Conservation (phyloP, 2,329 filamentous ascomycete genomes). For the Pseudogymnoascus sp. region DNA sequence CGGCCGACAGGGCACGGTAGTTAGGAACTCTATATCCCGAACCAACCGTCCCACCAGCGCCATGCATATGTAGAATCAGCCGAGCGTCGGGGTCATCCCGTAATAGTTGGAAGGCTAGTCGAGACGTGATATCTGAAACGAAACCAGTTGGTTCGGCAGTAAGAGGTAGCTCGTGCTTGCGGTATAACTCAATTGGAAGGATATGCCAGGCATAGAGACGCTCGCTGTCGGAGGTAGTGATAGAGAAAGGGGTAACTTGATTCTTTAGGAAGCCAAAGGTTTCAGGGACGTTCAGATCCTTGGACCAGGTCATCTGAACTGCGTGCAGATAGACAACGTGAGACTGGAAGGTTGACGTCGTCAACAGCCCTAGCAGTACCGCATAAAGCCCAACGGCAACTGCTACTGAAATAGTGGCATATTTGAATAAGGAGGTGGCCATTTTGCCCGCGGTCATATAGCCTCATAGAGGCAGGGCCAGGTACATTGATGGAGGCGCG, state of each 20-base stretch:
- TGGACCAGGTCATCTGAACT: slow-evolving; percentile 46
- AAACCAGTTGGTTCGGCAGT: slow-evolving; percentile 33
- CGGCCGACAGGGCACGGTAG: slow-evolving; percentile 46
- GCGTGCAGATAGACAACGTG: slow-evolving; percentile 50
- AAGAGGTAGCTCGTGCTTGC: slow-evolving; percentile 34
- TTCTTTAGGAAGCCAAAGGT: slow-evolving; percentile 41
- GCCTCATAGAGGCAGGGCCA: too few species aligned
- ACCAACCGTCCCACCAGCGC: slow-evolving; percentile 39
- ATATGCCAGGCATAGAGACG: slow-evolving; percentile 42
- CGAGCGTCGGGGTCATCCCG: slow-evolving; percentile 34
- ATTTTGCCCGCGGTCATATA: too few species aligned
- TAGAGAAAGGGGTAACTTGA: slow-evolving; percentile 41
- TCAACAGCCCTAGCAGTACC: slow-evolving; percentile 38
- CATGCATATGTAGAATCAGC: slow-evolving; percentile 39
- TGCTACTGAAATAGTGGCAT: slow-evolving; percentile 21
- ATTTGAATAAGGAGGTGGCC: slow-evolving; percentile 8
- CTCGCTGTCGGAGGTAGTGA: slow-evolving; percentile 34
- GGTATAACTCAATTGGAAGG: slow-evolving; percentile 39
- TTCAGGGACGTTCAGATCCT: slow-evolving; percentile 40
- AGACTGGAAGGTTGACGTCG: slow-evolving; percentile 37
- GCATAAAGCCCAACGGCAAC: slow-evolving; percentile 32
- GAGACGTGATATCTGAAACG: slow-evolving; percentile 27
- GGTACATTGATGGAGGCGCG: too few species aligned
- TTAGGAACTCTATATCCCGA: slow-evolving; percentile 42
- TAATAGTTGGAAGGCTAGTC: slow-evolving; percentile 31